Evolutionary conservation across 169 alveolate species (phyloP).

Genomic region (Plasmodium vivax): DNA sequence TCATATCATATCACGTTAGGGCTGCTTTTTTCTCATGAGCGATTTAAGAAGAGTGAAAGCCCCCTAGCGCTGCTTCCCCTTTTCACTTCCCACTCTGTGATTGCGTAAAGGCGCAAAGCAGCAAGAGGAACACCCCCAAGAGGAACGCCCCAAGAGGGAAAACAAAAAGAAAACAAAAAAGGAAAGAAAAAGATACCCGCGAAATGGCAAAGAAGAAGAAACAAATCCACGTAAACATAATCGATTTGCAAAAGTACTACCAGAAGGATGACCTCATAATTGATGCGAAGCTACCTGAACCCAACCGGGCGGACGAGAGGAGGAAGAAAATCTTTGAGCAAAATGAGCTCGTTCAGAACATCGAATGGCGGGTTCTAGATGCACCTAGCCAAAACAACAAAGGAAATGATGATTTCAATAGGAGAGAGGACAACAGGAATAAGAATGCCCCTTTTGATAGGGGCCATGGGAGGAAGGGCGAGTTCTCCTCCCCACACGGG

Average conservation of each 20-base stretch:
- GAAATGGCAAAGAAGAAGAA: constrained; percentile 59
- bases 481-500: neutral
- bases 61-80: neutral
- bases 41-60: neutral
- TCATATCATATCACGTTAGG: neutral
- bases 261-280: constrained; percentile 59
- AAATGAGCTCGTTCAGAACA: constrained; percentile 53
- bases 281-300: neutral
- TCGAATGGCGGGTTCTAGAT: constrained; percentile 65
- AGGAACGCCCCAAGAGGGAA: no score
- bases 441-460: constrained; percentile 8
- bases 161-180: no score
- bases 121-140: neutral
- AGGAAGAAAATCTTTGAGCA: constrained; percentile 47
- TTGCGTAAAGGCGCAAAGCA: neutral
- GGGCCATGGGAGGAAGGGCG: constrained; percentile 7
- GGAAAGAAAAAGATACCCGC: neutral
- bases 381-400: neutral
- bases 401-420: neutral
- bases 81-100: neutral
- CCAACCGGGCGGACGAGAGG: constrained; percentile 9
- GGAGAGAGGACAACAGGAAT: constrained; percentile 5
- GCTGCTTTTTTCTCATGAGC: neutral
- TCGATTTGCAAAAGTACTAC: constrained; percentile 52
- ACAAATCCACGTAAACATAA: constrained; percentile 58